Evolutionary conservation across 257 asterid genomes (phyloP), one percentile per base, ranked within the genome.

Genomic region (Paulownia fortunei): DNA sequence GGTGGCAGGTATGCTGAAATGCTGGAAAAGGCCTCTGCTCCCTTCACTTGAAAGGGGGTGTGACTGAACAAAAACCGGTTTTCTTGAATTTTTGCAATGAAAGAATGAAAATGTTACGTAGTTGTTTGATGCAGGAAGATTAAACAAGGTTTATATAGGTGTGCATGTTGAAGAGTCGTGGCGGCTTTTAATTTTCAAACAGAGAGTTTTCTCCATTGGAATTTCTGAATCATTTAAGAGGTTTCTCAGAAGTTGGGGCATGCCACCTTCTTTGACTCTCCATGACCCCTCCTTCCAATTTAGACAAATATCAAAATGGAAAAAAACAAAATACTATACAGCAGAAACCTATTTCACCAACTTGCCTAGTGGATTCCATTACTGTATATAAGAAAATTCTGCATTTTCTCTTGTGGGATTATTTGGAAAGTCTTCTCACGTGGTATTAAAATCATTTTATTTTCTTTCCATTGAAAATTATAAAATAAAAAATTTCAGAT

Each of bases 131-230:
- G 3, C 13, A 49, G 74, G 32, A 78, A 60, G 73, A 54, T 27
- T 34, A 19, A 3, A 12, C 10, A 55, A 23, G 51, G 72, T 24
- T 62, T 76, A 75, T 78, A 46, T 23, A 67, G 62, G 42, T 72
- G 12, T 67, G 30, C 27, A 15, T 34, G 36, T 49, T 21, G 32
- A n/a, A n/a, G 52, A 42, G 34, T 26, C 26, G 8, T n/a, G 68
- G 63, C 59, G 76, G 60, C 41, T 24, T 67, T 67, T 54, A n/a
- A 44, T 55, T 56, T 39, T 80, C 72, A 19, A 44, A 15, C n/a
- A 18, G 24, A 8, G 21, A 8, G 19, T 72, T 41, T 30, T 11
- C 16, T 1, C 4, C 6, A 3, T 68, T 13, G 15, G 0, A 13
- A 32, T 8, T n/a, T 54, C 7, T 24, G 30, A 16, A 1, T 27